Conservation (phyloP, 2,329 filamentous ascomycete species). For the Hymenoscyphus albidus region DNA sequence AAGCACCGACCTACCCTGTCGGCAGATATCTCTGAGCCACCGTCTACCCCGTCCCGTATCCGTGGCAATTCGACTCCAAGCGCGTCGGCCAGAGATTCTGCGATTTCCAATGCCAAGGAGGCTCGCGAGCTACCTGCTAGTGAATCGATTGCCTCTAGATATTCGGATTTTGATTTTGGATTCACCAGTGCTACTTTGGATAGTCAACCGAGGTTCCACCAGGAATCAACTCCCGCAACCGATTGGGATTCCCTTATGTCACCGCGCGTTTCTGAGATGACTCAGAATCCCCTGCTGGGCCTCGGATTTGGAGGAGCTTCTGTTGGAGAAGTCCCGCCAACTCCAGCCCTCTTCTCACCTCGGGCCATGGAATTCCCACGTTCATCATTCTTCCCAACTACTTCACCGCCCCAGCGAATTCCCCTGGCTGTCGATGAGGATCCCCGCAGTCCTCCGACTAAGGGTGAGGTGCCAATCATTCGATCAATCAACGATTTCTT, state of each 20-base stretch:
- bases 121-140: conserved; percentile 13
- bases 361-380: conserved; percentile 69
- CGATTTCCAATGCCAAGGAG: conserved; percentile 15
- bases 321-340: conserved; percentile 23
- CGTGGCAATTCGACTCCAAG: conserved; percentile 53
- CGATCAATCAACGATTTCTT: conserved; percentile 75
- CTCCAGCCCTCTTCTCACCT: conserved; percentile 54
- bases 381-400: conserved; percentile 54
- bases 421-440: conserved; percentile 44
- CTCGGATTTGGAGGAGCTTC: conserved; percentile 23
- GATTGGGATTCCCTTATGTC: conserved; percentile 33
- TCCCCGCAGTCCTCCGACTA: conserved; percentile 70
- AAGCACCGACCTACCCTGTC: conserved; percentile 60
- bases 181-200: conserved; percentile 19
- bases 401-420: conserved; percentile 37
- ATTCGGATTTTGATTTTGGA: conserved; percentile 32
- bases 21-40: conserved; percentile 47
- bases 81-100: conserved; percentile 22
- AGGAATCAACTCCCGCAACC: conserved; percentile 11
- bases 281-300: conserved; percentile 28
- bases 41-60: conserved; percentile 44
- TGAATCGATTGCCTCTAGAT: conserved; percentile 21
- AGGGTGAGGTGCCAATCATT: conserved; percentile 70
- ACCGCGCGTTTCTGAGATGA: conserved; percentile 34
- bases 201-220: conserved; percentile 6